Base-by-base conservation (phyloP, 116 monocot species). In the Papilionanthe hybrid region DNA sequence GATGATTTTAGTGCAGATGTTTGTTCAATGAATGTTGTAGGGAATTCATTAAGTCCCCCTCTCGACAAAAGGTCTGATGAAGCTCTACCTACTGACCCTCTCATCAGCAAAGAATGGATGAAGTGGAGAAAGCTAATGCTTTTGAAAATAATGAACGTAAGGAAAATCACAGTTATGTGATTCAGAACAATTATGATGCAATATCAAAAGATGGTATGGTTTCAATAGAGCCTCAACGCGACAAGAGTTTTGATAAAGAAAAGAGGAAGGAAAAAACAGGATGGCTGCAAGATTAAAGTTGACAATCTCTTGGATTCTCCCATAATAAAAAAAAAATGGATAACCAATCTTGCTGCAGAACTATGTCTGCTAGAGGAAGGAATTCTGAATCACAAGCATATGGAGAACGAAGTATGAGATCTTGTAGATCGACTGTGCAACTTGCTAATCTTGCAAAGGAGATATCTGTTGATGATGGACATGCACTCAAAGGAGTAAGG, bases 291-390 rank as follows among this genome's bases (percentile, higher is more conserved):
- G n/a, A n/a, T n/a, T n/a, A n/a, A n/a, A n/a, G n/a, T n/a, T n/a
- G n/a, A n/a, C 55, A 93, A 91, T 76, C 89, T 92, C 79, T 82
- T 91, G 73, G 73, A 91, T 66, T 71, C 89, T 72, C 81, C 83
- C 68, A 79, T 85, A 17, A 86, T 89, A n/a, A n/a, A 76, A 85
- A 87, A 67, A 84, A 66, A 15, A 85, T 86, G 75, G 63, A 80
- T 32, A 65, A 32, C 47, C 74, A 65, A 44, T 87, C 78, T 32
- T 65, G 3, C 1, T 44, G 49, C 42, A 86, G 47, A 72, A 63
- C 49, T 72, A 43, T 48, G 19, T 11, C 75, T 83, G 65, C 71
- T 13, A 76, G 68, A 79, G 15, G 28, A 79, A 47, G 41, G 77
- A n/a, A 25, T 17, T 73, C 72, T 25, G 74, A 81, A 63, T 76